Conservation (phyloP, 129 eudicot species). For the Flaveria robusta region DNA sequence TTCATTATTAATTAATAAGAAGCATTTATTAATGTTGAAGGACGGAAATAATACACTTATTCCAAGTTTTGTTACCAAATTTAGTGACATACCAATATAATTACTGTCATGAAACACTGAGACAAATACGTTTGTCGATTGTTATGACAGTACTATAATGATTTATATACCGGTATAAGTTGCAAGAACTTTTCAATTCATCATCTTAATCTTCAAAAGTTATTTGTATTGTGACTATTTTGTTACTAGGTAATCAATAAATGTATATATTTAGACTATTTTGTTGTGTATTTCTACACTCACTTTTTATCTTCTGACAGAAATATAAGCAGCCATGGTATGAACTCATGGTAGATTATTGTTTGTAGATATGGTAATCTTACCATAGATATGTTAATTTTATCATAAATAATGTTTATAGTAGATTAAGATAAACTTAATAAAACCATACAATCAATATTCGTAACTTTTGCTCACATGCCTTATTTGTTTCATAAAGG, state of each 20-base stretch:
- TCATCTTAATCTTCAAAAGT: not conserved
- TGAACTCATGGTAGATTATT: not conserved
- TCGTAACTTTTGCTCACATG: not conserved
- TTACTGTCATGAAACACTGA: not conserved
- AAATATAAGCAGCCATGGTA: not conserved
- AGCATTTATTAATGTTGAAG: too few relatives aligned
- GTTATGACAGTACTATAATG: not conserved
- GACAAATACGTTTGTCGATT: not conserved
- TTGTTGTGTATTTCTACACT: not conserved
- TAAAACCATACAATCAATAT: not conserved
- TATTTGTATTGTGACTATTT: not conserved
- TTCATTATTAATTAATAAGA: not conserved
- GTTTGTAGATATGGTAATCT: not conserved
- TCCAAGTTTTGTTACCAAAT: too few relatives aligned
- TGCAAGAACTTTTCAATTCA: not conserved
- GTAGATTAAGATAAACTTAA: not conserved
- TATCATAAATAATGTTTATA: not conserved
- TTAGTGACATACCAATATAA: too few relatives aligned
- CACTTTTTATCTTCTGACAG: not conserved
- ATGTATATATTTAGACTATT: too few relatives aligned
- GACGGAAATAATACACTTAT: too few relatives aligned
- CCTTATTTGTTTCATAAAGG: not conserved
- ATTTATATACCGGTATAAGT: too few relatives aligned
- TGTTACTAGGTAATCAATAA: too few relatives aligned
- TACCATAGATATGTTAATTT: not conserved